These are phyloP conservation scores for Rhizopus stolonifer DNA, from an alignment of 371 early-diverging fungal species.

Conservation along the genomic window DNA sequence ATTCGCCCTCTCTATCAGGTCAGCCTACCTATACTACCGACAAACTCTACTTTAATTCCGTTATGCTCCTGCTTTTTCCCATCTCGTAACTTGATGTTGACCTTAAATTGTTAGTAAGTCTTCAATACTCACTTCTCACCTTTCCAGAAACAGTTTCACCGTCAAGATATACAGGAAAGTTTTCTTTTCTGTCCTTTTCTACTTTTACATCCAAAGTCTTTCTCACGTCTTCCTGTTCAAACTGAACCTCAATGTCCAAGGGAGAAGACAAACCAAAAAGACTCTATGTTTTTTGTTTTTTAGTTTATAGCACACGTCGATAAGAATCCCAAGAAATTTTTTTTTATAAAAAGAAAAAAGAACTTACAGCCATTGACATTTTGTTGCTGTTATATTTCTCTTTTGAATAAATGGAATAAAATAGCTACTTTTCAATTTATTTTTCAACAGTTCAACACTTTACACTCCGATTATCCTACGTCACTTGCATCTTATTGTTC, in stretches of 20 bases:
- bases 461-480: too few relatives aligned
- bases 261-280: conserved; percentile 82
- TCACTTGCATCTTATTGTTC: too few relatives aligned
- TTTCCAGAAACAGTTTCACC: conserved; percentile 93
- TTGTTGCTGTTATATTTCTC: too few relatives aligned
- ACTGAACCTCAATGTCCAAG: conserved; percentile 85
- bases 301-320: not conserved
- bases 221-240: conserved; percentile 73
- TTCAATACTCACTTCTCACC: conserved; percentile 48
- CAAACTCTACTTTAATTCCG: conserved; percentile 96
- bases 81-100: conserved; percentile 83
- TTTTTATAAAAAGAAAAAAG: too few relatives aligned
- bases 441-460: too few relatives aligned
- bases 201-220: conserved; percentile 80
- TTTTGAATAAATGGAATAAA: too few relatives aligned
- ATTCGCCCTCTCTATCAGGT: not conserved
- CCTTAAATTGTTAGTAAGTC: conserved; percentile 46
- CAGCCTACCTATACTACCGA: conserved; percentile 86
- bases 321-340: too few relatives aligned
- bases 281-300: conserved; percentile 46
- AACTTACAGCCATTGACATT: too few relatives aligned
- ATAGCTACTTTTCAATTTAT: too few relatives aligned
- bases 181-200: conserved; percentile 81
- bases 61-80: conserved; percentile 94
- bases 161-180: conserved; percentile 94